Base-by-base conservation (phyloP, 2,329 filamentous ascomycete species). In the Fusarium sp. region DNA sequence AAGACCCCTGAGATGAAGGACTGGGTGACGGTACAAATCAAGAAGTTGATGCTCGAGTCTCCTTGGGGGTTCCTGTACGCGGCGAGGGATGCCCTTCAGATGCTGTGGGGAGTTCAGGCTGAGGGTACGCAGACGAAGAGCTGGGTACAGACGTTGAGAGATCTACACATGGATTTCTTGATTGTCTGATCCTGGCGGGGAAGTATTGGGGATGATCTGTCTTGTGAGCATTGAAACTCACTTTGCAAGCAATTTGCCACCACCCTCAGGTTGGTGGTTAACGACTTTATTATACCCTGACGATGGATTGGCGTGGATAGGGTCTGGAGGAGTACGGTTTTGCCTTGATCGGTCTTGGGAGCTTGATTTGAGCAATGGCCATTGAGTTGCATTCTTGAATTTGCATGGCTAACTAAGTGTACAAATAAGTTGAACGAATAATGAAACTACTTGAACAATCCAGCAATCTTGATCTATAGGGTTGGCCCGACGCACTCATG, bases 21-120 rank as follows among this genome's bases (percentile, higher is more conserved):
- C 4, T 89, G 87, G 87, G 85, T 87, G 54, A 83, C 86, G 76
- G 79, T 86, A 27, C 84, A 86, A 22, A 78, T 88, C 27, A 80
- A 81, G 40, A 79, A 80, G 22, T 79, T 85, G 20, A 83, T 85
- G 31, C 76, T 82, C 22, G 79, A 82, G 14, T 85, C 82, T 54
- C 85, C 86, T 0, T 88, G 87, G 85, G 86, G 86, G 0, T 88
- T 88, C 64, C 78, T 88, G 5, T 82, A 85, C 60, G 86, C 85
- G 1, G 85, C 85, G 6, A 82, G 85, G 72, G 83, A 86, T 50
- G 84, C 83, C n/a, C 74, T 88, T 45, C 79, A 83, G 52, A 77
- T 83, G 6, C 81, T 88, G 0, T 88, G 86, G 86, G 77, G 72
- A 11, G 69, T 83, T 20, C 84, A 85, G 7, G 80, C 80, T 2